Evolutionary conservation across 2,329 filamentous ascomycete genomes (phyloP).

Genomic region (Botrytis elliptica): DNA sequence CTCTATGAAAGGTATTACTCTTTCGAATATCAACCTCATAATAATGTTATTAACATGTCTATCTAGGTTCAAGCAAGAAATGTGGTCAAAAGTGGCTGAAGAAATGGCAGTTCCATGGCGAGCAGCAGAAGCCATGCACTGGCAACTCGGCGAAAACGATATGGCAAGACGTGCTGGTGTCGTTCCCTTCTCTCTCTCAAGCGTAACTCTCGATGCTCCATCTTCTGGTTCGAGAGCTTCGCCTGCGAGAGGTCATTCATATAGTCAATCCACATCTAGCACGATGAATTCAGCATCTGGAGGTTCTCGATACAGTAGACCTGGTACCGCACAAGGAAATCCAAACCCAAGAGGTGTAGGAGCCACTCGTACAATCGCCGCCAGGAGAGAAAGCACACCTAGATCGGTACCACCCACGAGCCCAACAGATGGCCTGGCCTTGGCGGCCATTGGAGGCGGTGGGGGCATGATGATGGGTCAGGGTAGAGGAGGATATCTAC

Average conservation of each 20-base stretch:
- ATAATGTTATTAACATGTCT: slow-evolving; percentile 22
- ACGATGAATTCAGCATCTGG: slow-evolving; percentile 26
- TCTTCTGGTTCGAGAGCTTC: slow-evolving; percentile 45
- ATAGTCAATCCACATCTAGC: slow-evolving; percentile 35
- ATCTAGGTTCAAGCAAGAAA: slow-evolving; percentile 87
- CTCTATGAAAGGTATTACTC: slow-evolving; percentile 81
- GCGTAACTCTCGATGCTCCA: slow-evolving; percentile 50
- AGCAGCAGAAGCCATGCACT: slow-evolving; percentile 96
- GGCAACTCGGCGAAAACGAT: slow-evolving; percentile 89
- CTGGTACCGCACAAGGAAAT: slow-evolving; percentile 28
- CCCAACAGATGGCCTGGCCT: slow-evolving; percentile 40
- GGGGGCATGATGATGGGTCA: slow-evolving; percentile 32
- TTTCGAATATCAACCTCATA: background rate
- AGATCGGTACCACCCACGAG: slow-evolving; percentile 41
- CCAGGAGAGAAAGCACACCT: slow-evolving; percentile 39
- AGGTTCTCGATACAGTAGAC: slow-evolving; percentile 31
- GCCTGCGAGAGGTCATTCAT: slow-evolving; percentile 40
- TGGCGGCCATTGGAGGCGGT: slow-evolving; percentile 37
- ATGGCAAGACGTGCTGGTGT: slow-evolving; percentile 93
- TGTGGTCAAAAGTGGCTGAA: slow-evolving; percentile 95
- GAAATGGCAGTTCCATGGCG: slow-evolving; percentile 96
- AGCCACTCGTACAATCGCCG: slow-evolving; percentile 34
- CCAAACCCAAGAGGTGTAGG: slow-evolving; percentile 24
- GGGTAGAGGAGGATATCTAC: slow-evolving; percentile 46
- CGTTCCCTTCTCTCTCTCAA: slow-evolving; percentile 74